Percentiles rank a stretch among this genome's conserved stretches.
Evolutionary conservation across 352 stramenopile species (phyloP).

Genomic region (Pythium monospermum): DNA sequence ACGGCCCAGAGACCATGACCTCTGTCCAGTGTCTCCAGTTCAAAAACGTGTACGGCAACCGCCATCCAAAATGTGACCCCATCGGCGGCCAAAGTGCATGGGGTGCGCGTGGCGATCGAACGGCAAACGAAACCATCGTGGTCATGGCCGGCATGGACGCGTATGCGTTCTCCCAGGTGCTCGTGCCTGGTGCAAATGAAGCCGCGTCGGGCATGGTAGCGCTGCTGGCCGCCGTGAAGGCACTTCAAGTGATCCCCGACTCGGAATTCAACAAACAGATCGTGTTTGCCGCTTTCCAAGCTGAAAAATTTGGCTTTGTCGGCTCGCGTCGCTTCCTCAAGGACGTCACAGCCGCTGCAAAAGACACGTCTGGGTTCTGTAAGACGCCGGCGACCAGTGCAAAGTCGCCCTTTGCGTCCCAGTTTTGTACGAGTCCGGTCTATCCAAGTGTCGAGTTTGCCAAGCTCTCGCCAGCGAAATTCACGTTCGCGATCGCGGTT

Average conservation of each 20-base stretch:
- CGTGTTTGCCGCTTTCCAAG: constrained; percentile 80
- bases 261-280: constrained; percentile 63
- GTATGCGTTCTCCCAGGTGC: constrained; percentile 59
- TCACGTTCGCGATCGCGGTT: constrained; percentile 71
- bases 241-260: constrained; percentile 60
- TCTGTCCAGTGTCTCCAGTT: constrained; percentile 71
- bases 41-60: constrained; percentile 64
- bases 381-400: constrained; percentile 35
- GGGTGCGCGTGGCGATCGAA: constrained; percentile 50
- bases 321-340: constrained; percentile 73
- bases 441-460: constrained; percentile 59
- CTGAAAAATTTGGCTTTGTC: constrained; percentile 78
- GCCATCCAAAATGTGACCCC: constrained; percentile 63
- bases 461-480: constrained; percentile 42
- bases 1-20: constrained; percentile 66
- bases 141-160: constrained; percentile 82
- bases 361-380: constrained; percentile 45
- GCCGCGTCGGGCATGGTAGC: constrained; percentile 68
- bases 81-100: constrained; percentile 78
- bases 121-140: constrained; percentile 48
- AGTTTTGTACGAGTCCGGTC: constrained; percentile 70
- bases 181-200: constrained; percentile 68
- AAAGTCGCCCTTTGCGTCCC: constrained; percentile 45
- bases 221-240: constrained; percentile 63
- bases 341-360: constrained; percentile 51